Evolutionary conservation across 345 rosid species (phyloP).

Genomic region (Camelina laxa): DNA sequence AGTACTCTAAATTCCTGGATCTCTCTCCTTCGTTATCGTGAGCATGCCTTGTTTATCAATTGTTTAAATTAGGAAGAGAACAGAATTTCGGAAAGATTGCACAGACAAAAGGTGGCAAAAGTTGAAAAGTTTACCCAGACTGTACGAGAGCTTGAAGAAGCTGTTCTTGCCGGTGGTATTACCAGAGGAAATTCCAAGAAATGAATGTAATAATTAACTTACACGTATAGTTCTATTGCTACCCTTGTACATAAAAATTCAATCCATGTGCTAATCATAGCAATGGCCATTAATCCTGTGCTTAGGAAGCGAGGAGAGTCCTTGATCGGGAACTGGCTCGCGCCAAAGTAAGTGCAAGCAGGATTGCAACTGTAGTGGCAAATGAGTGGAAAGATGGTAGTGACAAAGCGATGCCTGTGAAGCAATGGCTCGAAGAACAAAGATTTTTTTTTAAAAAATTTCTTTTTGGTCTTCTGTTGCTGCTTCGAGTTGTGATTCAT

Average conservation of each 20-base stretch:
- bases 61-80: conserved; percentile 80
- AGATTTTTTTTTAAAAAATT: conserved; percentile 54
- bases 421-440: conserved; percentile 99
- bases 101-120: conserved; percentile 96
- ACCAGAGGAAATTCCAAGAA: conserved; percentile 98
- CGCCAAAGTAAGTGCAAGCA: conserved; percentile 95
- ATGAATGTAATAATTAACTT: conserved; percentile 76
- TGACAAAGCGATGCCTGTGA: conserved; percentile 99
- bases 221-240: not conserved
- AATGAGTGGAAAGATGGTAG: conserved; percentile 99
- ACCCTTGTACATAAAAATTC: not conserved
- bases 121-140: conserved; percentile 98
- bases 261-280: not conserved
- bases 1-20: not conserved
- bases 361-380: conserved; percentile 97
- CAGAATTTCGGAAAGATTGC: conserved; percentile 95
- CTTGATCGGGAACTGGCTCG: conserved; percentile 98
- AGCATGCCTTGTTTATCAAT: conserved; percentile 22
- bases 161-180: conserved; percentile 99
- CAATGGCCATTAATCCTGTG: conserved; percentile 19
- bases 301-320: conserved; percentile 90
- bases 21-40: conserved; percentile 14
- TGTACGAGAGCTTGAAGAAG: conserved; percentile 97
- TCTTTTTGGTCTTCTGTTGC: conserved; percentile 7
- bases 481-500: conserved; percentile 29